Base-by-base conservation (phyloP, 2,329 filamentous ascomycete species). In the Pseudomassariella vexata region DNA sequence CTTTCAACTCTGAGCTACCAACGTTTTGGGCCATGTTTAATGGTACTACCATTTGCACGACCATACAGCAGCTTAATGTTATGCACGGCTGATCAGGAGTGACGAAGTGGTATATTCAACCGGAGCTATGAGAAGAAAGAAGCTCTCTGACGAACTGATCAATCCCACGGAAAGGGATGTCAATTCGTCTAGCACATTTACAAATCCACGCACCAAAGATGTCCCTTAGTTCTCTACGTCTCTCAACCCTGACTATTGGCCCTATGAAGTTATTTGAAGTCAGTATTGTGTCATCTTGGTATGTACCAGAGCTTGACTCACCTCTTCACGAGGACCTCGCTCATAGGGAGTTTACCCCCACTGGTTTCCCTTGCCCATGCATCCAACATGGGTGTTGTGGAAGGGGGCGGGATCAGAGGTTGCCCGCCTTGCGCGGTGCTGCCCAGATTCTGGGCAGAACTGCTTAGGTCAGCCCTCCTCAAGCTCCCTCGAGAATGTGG, bases 301-400 rank as follows among this genome's bases (percentile, higher is more conserved):
- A 12, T 9, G 19, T 32, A 5, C 4, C 19, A 19, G 19, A 17
- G 14, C 25, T 23, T 14, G 6, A 12, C 11, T 17, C 6, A 21
- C 33, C 12, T 24, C 33, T 30, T 27, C 17, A 30, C 20, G 5
- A 37, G 21, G 19, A 17, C 23, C 23, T 37, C 35, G 20, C 17
- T 34, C 27, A 37, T 30, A 7, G 35, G 26, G 15, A 37, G n/a
- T 12, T 24, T 24, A 6, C 27, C 30, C 12, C 22, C 26, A 11
- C 30, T 15, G 9, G 25, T 34, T 19, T 34, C 26, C 9, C 15
- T 12, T 7, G 31, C 20, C 30, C 31, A 37, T 19, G 17, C 19
- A 17, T 29, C 18, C 19, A 37, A 30, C 35, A 37, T 37, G 23
- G 27, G 26, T 17, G 32, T 11, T 14, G 16, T 18, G n/a, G 9